Conservation (phyloP, 129 eudicot genomes). For the Flaveria trinervia region DNA sequence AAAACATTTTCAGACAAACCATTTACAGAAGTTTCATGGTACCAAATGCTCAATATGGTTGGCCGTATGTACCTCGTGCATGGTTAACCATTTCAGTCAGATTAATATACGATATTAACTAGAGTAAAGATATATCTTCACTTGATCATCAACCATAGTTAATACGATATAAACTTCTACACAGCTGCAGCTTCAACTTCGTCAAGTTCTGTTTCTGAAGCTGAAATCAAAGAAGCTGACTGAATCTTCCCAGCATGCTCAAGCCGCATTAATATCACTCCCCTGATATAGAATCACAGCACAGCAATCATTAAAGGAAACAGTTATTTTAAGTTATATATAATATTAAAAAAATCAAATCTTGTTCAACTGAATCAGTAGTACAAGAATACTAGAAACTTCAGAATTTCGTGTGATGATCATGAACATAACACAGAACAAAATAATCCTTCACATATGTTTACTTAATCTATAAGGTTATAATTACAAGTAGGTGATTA, state of each 20-base stretch:
- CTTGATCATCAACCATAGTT: constrained; percentile 2
- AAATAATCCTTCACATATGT: neutral
- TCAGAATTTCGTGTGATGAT: neutral
- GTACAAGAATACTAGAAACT: neutral
- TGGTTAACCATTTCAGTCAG: neutral
- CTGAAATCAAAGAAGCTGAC: constrained; percentile 85
- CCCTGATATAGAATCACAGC: constrained; percentile 43
- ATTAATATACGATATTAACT: constrained; percentile 14
- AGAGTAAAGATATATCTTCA: constrained; percentile 1
- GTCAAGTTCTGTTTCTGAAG: constrained; percentile 56
- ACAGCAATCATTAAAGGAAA: neutral
- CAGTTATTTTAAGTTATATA: neutral
- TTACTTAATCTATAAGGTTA: neutral
- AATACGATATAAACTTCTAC: constrained; percentile 9
- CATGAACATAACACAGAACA: neutral
- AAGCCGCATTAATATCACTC: constrained; percentile 93
- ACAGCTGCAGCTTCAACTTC: constrained; percentile 46
- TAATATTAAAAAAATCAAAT: neutral
- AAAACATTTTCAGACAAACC: constrained; percentile 55
- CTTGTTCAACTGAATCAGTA: neutral
- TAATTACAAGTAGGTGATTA: neutral
- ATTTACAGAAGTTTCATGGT: constrained; percentile 16
- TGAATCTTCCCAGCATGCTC: constrained; percentile 93
- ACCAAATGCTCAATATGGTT: constrained; percentile 13
- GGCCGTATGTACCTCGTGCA: neutral